Percentiles rank a stretch among this genome's conserved stretches.
Evolutionary conservation across 148 eudicot genomes (phyloP).

Genomic region (Spergularia marina): DNA sequence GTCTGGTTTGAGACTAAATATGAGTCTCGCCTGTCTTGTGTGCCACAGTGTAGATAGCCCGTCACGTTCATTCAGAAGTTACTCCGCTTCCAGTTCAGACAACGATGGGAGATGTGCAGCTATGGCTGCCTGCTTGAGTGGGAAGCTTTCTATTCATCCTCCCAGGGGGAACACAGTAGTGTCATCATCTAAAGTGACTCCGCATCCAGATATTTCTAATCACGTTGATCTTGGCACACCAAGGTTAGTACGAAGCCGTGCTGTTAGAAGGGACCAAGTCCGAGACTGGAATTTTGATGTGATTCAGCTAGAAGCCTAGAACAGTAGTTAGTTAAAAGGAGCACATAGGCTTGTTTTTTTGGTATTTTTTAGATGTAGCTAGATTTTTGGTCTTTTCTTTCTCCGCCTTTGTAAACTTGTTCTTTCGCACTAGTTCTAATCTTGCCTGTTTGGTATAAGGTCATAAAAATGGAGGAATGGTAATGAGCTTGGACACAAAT

Average conservation of each 20-base stretch:
- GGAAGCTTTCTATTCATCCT: constrained; percentile 44
- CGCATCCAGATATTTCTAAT: constrained; percentile 56
- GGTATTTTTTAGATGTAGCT: constrained; percentile 31
- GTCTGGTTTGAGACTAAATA: constrained; percentile 30
- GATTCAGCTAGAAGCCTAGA: constrained; percentile 37
- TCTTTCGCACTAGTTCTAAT: constrained; percentile 11
- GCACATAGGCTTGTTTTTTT: constrained; percentile 18
- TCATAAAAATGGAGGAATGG: too few species aligned
- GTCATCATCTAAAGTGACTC: constrained; percentile 77
- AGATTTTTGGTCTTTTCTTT: constrained; percentile 5
- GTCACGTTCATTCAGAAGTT: constrained; percentile 78
- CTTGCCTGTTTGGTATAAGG: neutral
- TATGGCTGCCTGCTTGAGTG: constrained; percentile 60
- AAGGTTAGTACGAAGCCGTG: constrained; percentile 69
- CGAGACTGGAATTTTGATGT: constrained; percentile 84
- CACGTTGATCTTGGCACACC: constrained; percentile 49
- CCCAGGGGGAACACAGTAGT: constrained; percentile 37
- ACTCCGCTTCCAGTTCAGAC: constrained; percentile 88
- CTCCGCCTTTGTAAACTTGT: neutral
- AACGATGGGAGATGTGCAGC: constrained; percentile 77
- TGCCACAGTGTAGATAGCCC: constrained; percentile 92
- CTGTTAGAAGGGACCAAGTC: constrained; percentile 76
- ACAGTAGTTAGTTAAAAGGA: constrained; percentile 23
- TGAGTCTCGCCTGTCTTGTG: constrained; percentile 87
- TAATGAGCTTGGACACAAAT: too few species aligned